phyloP scores from a whole-genome alignment of 2,329 filamentous ascomycete species.

The Ambrosiella cleistominuta region DNA sequence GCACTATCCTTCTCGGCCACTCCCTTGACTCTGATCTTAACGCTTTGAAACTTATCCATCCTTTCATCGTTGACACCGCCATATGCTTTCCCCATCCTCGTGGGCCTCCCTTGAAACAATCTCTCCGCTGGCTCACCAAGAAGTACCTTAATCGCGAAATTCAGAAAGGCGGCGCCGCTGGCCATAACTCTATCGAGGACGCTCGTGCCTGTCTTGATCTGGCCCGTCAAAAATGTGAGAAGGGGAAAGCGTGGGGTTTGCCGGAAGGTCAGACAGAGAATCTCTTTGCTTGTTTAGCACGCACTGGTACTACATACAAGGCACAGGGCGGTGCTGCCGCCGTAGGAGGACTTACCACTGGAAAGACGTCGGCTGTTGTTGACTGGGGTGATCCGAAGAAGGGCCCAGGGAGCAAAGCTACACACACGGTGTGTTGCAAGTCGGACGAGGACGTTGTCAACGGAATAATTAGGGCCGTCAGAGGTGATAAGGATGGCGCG shows the following conservation, averaged over 20 bases:
- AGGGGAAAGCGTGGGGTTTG: conserved; percentile 70
- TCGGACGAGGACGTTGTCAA: conserved; percentile 41
- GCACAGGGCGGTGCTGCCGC: conserved; percentile 41
- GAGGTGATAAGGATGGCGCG: conserved; percentile 38
- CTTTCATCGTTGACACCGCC: conserved; percentile 83
- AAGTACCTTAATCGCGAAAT: conserved; percentile 79
- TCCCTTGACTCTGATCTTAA: conserved; percentile 70
- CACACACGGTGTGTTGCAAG: conserved; percentile 36
- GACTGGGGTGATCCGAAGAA: conserved; percentile 72
- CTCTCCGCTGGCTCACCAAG: conserved; percentile 73
- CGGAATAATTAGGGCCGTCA: conserved; percentile 38
- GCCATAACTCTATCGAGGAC: conserved; percentile 88
- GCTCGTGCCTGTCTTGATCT: conserved; percentile 81
- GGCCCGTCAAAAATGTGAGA: conserved; percentile 89
- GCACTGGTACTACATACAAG: conserved; percentile 44
- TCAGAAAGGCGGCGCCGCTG: conserved; percentile 56
- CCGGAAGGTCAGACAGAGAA: conserved; percentile 67
- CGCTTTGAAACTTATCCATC: conserved; percentile 72
- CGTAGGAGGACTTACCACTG: conserved; percentile 34
- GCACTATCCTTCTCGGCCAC: conserved; percentile 61
- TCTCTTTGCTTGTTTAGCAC: conserved; percentile 66
- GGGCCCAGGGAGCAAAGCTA: conserved; percentile 38
- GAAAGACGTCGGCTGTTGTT: conserved; percentile 55
- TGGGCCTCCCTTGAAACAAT: conserved; percentile 76
- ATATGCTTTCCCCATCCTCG: conserved; percentile 80